Conservation (phyloP, 352 stramenopile genomes). For the Globisporangium perplexum region DNA sequence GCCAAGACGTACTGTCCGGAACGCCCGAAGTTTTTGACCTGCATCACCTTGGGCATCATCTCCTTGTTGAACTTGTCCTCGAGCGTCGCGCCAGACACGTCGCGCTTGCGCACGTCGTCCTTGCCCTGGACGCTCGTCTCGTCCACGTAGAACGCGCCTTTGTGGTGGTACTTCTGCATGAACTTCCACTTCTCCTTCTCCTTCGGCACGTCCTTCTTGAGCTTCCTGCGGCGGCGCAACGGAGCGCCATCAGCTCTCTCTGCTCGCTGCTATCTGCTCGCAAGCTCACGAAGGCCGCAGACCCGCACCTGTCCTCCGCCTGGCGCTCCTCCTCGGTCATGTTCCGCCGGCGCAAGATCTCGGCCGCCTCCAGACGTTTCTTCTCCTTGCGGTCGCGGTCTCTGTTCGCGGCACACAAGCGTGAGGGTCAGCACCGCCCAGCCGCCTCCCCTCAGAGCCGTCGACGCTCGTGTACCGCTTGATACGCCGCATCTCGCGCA, state of each 20-base stretch:
- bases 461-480: slow-evolving; percentile 70
- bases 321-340: slow-evolving; percentile 95
- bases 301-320: slow-evolving; percentile 82
- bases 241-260: neutral
- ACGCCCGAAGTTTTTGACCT: slow-evolving; percentile 98
- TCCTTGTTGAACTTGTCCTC: slow-evolving; percentile 94
- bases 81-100: slow-evolving; percentile 85
- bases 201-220: slow-evolving; percentile 75
- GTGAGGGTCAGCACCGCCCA: neutral
- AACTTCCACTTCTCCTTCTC: slow-evolving; percentile 91
- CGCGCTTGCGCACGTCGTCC: slow-evolving; percentile 89
- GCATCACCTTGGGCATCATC: slow-evolving; percentile 93
- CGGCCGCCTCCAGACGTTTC: slow-evolving; percentile 75
- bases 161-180: slow-evolving; percentile 98
- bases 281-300: too few species aligned
- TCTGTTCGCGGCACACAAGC: slow-evolving; percentile 18
- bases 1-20: slow-evolving; percentile 83
- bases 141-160: slow-evolving; percentile 97
- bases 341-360: slow-evolving; percentile 84
- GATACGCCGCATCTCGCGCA: slow-evolving; percentile 91
- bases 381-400: slow-evolving; percentile 82
- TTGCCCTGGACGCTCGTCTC: slow-evolving; percentile 87
- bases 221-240: slow-evolving; percentile 45
- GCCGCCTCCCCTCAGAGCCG: too few species aligned
- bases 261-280: too few species aligned